Conservation (phyloP, 2,329 filamentous ascomycete genomes). For the Cephalotrichum gorgonifer region DNA sequence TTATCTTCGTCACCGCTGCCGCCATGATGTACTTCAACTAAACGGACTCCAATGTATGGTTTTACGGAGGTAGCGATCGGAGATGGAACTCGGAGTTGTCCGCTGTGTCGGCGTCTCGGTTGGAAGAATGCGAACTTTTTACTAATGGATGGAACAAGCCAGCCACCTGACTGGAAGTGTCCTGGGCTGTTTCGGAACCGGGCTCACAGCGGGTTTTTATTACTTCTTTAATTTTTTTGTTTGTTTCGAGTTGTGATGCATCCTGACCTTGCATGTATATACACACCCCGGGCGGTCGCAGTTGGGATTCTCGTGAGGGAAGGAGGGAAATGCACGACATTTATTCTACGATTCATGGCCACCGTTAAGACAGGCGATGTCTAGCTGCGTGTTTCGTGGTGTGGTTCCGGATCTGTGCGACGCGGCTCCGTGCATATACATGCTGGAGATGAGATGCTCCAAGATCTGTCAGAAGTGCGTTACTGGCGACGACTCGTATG, state of each 20-base stretch:
- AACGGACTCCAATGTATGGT: neutral
- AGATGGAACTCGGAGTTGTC: neutral
- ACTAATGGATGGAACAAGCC: neutral
- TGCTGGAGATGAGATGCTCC: too few species aligned
- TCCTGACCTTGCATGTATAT: neutral
- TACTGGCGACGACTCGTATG: neutral
- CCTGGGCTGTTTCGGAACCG: neutral
- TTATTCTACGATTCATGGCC: neutral
- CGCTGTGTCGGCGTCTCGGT: neutral
- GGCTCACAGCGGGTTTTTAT: neutral
- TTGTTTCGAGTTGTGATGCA: neutral
- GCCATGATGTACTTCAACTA: slow-evolving; percentile 32
- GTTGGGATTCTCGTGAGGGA: neutral
- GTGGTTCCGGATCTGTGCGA: neutral
- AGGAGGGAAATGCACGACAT: neutral
- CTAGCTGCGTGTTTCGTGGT: neutral
- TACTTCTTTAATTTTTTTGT: neutral
- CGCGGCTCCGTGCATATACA: neutral
- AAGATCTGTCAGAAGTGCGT: neutral
- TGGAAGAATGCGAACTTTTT: neutral
- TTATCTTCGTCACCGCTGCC: slow-evolving; percentile 26
- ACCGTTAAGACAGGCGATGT: neutral
- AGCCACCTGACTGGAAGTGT: neutral
- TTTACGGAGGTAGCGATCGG: neutral
- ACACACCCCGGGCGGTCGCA: neutral